Evolutionary conservation across 2,329 filamentous ascomycete species (phyloP).

Genomic region (Nectriaceae sp.): DNA sequence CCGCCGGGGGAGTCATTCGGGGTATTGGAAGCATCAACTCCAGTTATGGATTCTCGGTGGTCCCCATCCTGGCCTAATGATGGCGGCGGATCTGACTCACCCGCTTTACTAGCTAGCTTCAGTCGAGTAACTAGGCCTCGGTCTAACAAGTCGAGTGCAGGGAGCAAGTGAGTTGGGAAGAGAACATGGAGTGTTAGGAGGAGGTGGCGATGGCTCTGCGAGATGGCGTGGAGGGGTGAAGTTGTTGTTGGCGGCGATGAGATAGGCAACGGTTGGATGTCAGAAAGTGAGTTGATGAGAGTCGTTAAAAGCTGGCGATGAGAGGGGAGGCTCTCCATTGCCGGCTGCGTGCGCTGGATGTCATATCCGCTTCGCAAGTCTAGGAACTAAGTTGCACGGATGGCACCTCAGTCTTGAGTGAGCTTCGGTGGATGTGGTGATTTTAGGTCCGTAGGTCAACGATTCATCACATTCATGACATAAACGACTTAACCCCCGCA

Average conservation of each 20-base stretch:
- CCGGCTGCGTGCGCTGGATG: neutral
- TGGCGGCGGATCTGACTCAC: neutral
- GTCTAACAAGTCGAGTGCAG: constrained; percentile 86
- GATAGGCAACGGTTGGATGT: constrained; percentile 14
- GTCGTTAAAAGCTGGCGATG: constrained; percentile 49
- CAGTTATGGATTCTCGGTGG: constrained; percentile 19
- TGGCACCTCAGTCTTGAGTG: no score
- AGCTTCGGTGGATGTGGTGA: no score
- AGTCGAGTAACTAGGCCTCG: constrained; percentile 68
- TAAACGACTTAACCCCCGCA: no score
- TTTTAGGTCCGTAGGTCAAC: no score
- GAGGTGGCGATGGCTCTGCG: constrained; percentile 48
- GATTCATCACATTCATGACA: no score
- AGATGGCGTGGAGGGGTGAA: constrained; percentile 18
- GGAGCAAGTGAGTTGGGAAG: constrained; percentile 78
- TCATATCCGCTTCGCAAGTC: no score
- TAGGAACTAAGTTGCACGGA: no score
- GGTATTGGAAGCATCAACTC: constrained; percentile 8
- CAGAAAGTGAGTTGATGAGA: constrained; percentile 46
- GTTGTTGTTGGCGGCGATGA: constrained; percentile 27
- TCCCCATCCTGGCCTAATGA: neutral
- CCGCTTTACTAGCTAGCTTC: neutral
- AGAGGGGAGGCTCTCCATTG: constrained; percentile 32
- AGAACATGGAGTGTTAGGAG: constrained; percentile 83
- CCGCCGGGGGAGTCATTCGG: constrained; percentile 8